These are phyloP conservation scores for Cucumis cinereus DNA, from an alignment of 306 rosid genomes.

Conservation along the genomic window DNA sequence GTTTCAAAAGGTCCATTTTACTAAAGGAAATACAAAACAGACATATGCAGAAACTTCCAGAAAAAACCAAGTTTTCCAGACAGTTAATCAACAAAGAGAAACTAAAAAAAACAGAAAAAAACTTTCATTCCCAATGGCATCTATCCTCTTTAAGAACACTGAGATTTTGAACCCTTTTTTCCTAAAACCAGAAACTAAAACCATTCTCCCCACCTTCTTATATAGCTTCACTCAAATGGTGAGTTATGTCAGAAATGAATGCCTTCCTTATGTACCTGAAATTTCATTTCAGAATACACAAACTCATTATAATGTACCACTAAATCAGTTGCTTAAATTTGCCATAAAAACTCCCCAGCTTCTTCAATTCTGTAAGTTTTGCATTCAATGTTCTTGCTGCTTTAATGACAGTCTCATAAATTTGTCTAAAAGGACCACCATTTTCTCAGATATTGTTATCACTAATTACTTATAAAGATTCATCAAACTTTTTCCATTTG, in stretches of 20 bases:
- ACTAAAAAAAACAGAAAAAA: neutral
- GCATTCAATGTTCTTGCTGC: neutral
- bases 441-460: neutral
- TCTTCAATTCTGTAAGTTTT: neutral
- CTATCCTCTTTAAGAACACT: neutral
- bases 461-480: neutral
- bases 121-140: conserved; percentile 8
- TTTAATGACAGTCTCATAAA: neutral
- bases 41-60: neutral
- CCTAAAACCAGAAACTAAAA: neutral
- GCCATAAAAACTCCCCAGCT: neutral
- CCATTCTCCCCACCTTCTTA: neutral
- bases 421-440: conserved; percentile 5
- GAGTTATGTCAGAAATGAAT: neutral
- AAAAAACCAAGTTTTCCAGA: neutral
- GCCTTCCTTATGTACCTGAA: neutral
- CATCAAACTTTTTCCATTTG: neutral
- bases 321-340: neutral
- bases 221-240: neutral
- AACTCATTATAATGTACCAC: neutral
- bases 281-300: neutral
- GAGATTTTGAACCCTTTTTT: neutral
- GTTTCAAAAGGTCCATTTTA: neutral
- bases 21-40: neutral
- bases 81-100: neutral